These are phyloP conservation scores for Syncephalastrum sp. DNA, from an alignment of 371 early-diverging fungal genomes.

Conservation along the genomic window DNA sequence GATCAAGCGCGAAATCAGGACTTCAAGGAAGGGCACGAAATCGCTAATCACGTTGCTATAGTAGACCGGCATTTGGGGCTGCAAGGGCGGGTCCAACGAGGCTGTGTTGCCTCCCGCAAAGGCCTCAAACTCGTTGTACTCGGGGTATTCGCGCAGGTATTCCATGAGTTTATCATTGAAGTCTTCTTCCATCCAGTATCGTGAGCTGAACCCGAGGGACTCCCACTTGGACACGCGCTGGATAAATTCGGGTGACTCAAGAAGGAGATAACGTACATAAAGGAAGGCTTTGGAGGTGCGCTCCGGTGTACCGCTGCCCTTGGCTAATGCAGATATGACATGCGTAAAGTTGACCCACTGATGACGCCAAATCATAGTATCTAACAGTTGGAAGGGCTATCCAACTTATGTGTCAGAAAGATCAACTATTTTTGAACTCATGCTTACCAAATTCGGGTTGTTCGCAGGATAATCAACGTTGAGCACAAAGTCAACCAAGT, in stretches of 20 bases:
- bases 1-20: conserved; percentile 65
- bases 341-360: conserved; percentile 74
- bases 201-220: conserved; percentile 58
- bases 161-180: conserved; percentile 65
- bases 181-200: conserved; percentile 75
- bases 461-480: conserved; percentile 38
- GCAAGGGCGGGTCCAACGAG: conserved; percentile 56
- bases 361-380: conserved; percentile 71
- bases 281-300: conserved; percentile 45
- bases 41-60: conserved; percentile 71
- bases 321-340: conserved; percentile 65
- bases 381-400: conserved; percentile 48
- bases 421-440: not conserved
- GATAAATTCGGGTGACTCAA: conserved; percentile 60
- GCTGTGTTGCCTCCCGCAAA: conserved; percentile 47
- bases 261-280: conserved; percentile 56
- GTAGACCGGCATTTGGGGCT: conserved; percentile 66
- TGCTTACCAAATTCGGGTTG: conserved; percentile 32
- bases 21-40: conserved; percentile 66
- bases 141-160: conserved; percentile 68
- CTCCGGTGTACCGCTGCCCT: conserved; percentile 58
- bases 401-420: not conserved
- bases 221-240: conserved; percentile 69
- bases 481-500: conserved; percentile 66
- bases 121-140: conserved; percentile 75